Conservation (phyloP, 2,329 filamentous ascomycete genomes). For the Phialophora expanda region DNA sequence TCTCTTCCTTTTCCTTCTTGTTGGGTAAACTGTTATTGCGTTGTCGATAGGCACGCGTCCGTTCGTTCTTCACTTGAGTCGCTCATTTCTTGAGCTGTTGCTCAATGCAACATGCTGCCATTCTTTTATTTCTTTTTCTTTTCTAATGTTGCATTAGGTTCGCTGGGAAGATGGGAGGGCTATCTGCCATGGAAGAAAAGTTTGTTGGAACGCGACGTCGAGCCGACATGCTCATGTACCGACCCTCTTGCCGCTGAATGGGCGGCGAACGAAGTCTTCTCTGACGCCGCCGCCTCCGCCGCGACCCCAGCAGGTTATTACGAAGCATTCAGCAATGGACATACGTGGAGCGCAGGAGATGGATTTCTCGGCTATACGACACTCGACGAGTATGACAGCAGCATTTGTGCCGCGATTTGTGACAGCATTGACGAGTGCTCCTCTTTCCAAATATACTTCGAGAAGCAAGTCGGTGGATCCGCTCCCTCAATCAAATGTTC, state of each 20-base stretch:
- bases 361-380: constrained; percentile 32
- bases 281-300: constrained; percentile 25
- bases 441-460: constrained; percentile 36
- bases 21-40: constrained; percentile 22
- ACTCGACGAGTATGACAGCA: constrained; percentile 33
- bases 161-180: constrained; percentile 22
- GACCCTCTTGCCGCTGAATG: constrained; percentile 23
- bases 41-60: constrained; percentile 32
- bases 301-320: constrained; percentile 29
- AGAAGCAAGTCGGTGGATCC: constrained; percentile 23
- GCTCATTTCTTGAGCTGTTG: constrained; percentile 35
- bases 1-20: constrained; percentile 11
- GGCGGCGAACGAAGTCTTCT: constrained; percentile 24
- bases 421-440: constrained; percentile 31
- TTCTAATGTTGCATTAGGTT: constrained; percentile 30
- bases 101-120: constrained; percentile 36
- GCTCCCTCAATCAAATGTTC: constrained; percentile 29
- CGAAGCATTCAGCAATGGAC: constrained; percentile 29
- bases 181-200: constrained; percentile 21
- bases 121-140: constrained; percentile 34
- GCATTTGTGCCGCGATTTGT: constrained; percentile 32
- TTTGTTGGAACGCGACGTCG: constrained; percentile 24
- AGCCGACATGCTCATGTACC: constrained; percentile 31
- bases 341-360: constrained; percentile 31
- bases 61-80: constrained; percentile 28